Evolutionary conservation across 2,329 filamentous ascomycete genomes (phyloP).

Genomic region (Aspergillus sp.): DNA sequence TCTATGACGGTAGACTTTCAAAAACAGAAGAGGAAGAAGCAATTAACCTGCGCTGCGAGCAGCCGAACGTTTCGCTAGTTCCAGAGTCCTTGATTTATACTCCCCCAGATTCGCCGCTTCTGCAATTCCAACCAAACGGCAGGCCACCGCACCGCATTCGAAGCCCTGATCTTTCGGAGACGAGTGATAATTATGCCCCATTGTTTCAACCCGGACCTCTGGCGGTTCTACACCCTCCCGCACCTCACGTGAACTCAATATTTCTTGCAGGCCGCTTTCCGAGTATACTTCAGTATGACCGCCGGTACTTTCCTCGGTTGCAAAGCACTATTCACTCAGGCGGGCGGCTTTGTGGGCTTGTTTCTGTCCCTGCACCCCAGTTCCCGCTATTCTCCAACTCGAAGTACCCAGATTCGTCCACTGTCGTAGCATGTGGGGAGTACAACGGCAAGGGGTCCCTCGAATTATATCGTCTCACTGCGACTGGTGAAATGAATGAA

Average conservation of each 20-base stretch:
- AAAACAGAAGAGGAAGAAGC: constrained; percentile 35
- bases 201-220: constrained; percentile 79
- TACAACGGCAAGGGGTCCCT: constrained; percentile 90
- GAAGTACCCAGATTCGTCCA: constrained; percentile 56
- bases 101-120: constrained; percentile 31
- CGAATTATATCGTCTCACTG: constrained; percentile 66
- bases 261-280: constrained; percentile 88
- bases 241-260: constrained; percentile 69
- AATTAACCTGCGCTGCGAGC: constrained; percentile 36
- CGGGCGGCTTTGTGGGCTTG: constrained; percentile 71
- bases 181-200: constrained; percentile 60
- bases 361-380: constrained; percentile 59
- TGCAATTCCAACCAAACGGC: constrained; percentile 34
- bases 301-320: constrained; percentile 77
- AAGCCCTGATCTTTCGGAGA: constrained; percentile 33
- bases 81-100: constrained; percentile 32
- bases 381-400: constrained; percentile 46
- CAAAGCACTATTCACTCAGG: constrained; percentile 80
- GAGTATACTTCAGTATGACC: constrained; percentile 84
- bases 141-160: constrained; percentile 38
- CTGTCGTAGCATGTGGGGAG: constrained; percentile 78
- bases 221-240: constrained; percentile 75
- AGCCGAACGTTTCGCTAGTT: constrained; percentile 23
- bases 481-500: constrained; percentile 27
- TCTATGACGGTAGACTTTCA: constrained; percentile 69